Percentiles rank a stretch among this genome's conserved stretches.
These are phyloP conservation scores for Pestalotiopsis sp. DNA, from an alignment of 2,329 filamentous ascomycete species.

Conservation along the genomic window DNA sequence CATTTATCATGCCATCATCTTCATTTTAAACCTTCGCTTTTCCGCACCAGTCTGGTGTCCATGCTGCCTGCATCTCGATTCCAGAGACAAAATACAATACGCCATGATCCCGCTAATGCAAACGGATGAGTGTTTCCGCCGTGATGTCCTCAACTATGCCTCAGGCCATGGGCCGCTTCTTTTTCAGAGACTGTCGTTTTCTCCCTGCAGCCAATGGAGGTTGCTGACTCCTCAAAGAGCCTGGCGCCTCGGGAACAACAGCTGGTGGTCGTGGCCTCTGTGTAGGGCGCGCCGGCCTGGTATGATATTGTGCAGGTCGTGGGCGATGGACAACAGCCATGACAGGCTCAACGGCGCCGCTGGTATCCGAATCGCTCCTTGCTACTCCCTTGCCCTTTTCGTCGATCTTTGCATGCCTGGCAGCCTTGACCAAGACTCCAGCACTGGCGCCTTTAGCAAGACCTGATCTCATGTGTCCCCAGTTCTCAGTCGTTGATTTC, in stretches of 20 bases:
- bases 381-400: conserved; percentile 13
- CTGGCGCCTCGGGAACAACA: neutral
- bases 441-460: conserved; percentile 5
- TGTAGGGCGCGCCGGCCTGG: neutral
- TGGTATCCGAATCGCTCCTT: neutral
- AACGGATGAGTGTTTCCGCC: neutral
- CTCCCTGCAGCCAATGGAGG: neutral
- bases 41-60: too few species aligned
- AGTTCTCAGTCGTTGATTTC: conserved; percentile 26
- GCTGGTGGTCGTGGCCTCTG: neutral
- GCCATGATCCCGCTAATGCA: neutral
- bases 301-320: neutral
- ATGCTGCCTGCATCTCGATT: too few species aligned
- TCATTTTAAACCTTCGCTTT: too few species aligned
- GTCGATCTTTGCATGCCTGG: neutral
- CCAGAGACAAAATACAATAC: neutral
- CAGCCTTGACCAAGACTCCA: conserved; percentile 6
- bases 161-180: neutral
- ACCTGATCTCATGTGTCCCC: conserved; percentile 21
- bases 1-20: too few species aligned
- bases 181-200: neutral
- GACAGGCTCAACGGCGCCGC: neutral
- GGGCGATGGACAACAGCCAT: neutral
- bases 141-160: neutral
- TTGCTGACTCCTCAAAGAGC: neutral